Evolutionary conservation across 441 rosid species (phyloP).

Genomic region (Cnidoscolus chayamansa): DNA sequence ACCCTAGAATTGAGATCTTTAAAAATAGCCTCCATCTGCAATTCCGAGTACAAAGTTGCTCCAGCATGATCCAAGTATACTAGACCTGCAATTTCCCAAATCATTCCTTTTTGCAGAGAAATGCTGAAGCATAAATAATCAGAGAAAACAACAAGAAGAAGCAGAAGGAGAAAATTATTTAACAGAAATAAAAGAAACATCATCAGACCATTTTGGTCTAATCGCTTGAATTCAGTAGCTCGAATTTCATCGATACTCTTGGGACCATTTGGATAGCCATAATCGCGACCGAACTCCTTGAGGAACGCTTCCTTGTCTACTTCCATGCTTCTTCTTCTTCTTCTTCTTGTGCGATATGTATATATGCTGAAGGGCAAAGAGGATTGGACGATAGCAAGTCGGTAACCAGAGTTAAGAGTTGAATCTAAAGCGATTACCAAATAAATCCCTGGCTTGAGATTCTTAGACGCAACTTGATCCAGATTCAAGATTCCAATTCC

Average conservation of each 20-base stretch:
- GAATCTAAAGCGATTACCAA: no score
- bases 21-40: slow-evolving; percentile 79
- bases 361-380: no score
- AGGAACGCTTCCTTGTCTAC: slow-evolving; percentile 59
- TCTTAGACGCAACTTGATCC: no score
- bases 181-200: not conserved
- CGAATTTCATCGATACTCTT: slow-evolving; percentile 69
- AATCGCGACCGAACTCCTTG: slow-evolving; percentile 57
- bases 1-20: slow-evolving; percentile 57
- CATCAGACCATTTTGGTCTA: slow-evolving; percentile 47
- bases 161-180: not conserved
- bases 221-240: slow-evolving; percentile 75
- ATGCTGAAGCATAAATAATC: not conserved
- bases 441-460: no score
- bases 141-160: not conserved
- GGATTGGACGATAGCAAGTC: no score
- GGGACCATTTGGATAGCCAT: slow-evolving; percentile 78
- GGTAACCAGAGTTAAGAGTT: no score
- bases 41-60: slow-evolving; percentile 88
- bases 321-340: slow-evolving; percentile 14
- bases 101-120: no score
- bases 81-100: slow-evolving; percentile 42
- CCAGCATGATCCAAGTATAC: slow-evolving; percentile 94
- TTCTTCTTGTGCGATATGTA: not conserved
- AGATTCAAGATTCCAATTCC: no score